Evolutionary conservation across 257 asterid species (phyloP).

Genomic region (Ilex asprella): DNA sequence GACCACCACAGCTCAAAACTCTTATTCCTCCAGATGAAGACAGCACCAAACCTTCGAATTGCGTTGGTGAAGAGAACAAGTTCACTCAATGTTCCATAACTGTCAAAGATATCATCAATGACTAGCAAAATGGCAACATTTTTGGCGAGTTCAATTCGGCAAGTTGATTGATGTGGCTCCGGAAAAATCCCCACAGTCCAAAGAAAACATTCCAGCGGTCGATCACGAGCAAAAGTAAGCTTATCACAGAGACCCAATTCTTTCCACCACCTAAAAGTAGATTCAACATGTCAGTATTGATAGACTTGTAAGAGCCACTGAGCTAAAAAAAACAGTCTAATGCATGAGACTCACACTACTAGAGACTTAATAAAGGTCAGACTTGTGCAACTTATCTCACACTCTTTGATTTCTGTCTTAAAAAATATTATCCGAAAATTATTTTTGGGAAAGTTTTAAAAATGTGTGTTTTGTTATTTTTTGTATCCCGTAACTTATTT

Average conservation of each 20-base stretch:
- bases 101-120: constrained; percentile 58
- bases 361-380: no score
- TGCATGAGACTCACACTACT: not conserved
- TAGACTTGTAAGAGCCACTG: not conserved
- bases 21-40: no score
- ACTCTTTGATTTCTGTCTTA: no score
- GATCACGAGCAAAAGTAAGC: constrained; percentile 48
- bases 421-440: no score
- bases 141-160: constrained; percentile 61
- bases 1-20: no score
- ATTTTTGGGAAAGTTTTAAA: no score
- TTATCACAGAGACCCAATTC: constrained; percentile 53
- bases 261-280: constrained; percentile 57
- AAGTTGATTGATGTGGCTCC: constrained; percentile 46
- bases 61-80: no score
- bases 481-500: no score
- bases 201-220: constrained; percentile 60
- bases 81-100: constrained; percentile 28
- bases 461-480: no score
- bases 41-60: no score
- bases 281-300: not conserved
- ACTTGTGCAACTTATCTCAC: no score
- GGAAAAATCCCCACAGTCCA: constrained; percentile 65
- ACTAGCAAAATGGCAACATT: constrained; percentile 47
- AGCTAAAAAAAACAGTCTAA: not conserved